A percentile compares a stretch with the other conserved stretches of the same genome.
Conservation (phyloP, 2,329 filamentous ascomycete species). For the Pseudogymnoascus sp. region DNA sequence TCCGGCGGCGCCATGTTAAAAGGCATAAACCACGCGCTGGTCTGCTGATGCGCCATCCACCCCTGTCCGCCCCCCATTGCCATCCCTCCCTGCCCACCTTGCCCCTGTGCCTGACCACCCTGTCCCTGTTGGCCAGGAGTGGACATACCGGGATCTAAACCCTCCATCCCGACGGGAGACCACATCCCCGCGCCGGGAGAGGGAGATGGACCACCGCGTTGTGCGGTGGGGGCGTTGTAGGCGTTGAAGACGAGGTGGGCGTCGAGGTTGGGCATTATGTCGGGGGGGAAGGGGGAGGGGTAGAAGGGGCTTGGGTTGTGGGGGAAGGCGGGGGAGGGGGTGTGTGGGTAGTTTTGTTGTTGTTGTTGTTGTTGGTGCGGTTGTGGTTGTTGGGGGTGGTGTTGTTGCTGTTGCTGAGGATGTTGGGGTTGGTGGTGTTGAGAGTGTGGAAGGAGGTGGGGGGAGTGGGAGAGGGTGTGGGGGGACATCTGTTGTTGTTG, state of each 20-base stretch:
- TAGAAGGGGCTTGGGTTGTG: not conserved
- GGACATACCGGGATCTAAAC: slow-evolving; percentile 26
- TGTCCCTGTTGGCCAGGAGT: not conserved
- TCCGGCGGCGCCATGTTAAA: slow-evolving; percentile 81
- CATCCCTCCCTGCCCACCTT: not conserved
- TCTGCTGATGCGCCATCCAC: slow-evolving; percentile 31
- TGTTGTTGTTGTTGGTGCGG: not conserved
- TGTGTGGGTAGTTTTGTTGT: not conserved
- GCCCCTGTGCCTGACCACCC: not conserved
- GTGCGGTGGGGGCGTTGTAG: slow-evolving; percentile 36
- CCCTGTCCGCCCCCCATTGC: slow-evolving; percentile 11
- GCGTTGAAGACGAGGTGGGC: slow-evolving; percentile 69
- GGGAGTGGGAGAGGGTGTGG: not conserved
- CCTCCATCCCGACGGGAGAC: slow-evolving; percentile 10
- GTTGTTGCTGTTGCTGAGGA: not conserved
- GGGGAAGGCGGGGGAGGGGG: not conserved
- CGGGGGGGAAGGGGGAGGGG: slow-evolving; percentile 26
- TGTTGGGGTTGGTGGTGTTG: not conserved
- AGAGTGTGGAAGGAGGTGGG: not conserved
- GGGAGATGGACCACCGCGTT: not conserved
- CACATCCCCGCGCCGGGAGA: slow-evolving; percentile 31
- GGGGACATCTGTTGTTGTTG: not conserved
- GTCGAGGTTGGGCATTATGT: slow-evolving; percentile 61
- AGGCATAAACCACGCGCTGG: slow-evolving; percentile 81
- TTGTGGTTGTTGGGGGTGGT: not conserved